These are phyloP conservation scores for Cinnamomum micranthum DNA, from an alignment of 164 flowering plant genomes.

Conservation along the genomic window DNA sequence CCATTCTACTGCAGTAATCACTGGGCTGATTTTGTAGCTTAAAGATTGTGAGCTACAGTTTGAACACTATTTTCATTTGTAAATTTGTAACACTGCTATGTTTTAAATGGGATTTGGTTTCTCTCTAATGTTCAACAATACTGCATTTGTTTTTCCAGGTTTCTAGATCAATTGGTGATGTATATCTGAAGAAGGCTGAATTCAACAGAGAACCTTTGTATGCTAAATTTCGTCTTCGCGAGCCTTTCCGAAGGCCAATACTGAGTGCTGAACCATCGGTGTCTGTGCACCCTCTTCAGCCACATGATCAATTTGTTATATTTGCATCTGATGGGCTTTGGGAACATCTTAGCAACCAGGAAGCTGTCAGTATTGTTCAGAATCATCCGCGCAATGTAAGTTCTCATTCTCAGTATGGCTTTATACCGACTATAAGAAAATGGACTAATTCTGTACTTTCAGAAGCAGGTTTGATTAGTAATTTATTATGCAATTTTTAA, in stretches of 20 bases:
- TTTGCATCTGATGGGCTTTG: conserved; percentile 96
- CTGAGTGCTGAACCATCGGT: conserved; percentile 77
- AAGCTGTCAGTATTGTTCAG: conserved; percentile 79
- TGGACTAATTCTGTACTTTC: background rate
- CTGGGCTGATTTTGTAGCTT: background rate
- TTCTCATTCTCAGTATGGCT: background rate
- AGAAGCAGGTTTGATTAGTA: background rate
- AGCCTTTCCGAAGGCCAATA: conserved; percentile 67
- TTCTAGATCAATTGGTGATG: conserved; percentile 95
- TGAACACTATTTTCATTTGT: background rate
- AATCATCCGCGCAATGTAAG: conserved; percentile 64
- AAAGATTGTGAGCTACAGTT: no score
- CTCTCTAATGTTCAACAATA: background rate
- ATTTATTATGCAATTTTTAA: background rate
- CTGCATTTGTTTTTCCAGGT: conserved; percentile 37
- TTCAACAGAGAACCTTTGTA: conserved; percentile 74
- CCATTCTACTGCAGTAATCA: background rate
- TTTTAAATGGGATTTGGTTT: background rate
- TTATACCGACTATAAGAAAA: background rate
- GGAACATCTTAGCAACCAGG: conserved; percentile 94
- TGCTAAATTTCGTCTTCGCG: conserved; percentile 62
- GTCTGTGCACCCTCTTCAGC: conserved; percentile 48
- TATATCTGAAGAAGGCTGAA: conserved; percentile 74
- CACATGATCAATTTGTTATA: conserved; percentile 75
- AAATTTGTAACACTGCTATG: background rate